Percentiles rank a stretch among this genome's conserved stretches.
phyloP scores from a whole-genome alignment of 768 basidiomycete genomes.

The Crepidotus variabilis region DNA sequence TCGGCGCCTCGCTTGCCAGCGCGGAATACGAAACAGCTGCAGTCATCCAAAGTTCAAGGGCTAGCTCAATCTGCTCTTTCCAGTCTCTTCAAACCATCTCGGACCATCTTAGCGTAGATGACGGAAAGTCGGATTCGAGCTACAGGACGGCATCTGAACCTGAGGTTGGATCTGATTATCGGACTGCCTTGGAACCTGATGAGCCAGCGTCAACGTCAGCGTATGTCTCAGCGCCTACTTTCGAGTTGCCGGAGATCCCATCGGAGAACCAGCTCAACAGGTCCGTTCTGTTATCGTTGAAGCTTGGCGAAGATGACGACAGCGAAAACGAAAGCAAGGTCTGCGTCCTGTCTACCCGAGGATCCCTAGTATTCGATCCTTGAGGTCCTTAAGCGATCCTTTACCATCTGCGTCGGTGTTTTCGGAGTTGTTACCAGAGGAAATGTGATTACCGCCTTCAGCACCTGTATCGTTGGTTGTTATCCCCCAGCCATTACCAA shows the following conservation, averaged over 20 bases:
- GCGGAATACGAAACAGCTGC: slow-evolving; percentile 44
- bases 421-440: slow-evolving; percentile 26
- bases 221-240: slow-evolving; percentile 48
- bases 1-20: slow-evolving; percentile 46
- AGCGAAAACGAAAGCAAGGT: slow-evolving; percentile 16
- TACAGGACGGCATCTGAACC: slow-evolving; percentile 15
- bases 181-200: slow-evolving; percentile 31
- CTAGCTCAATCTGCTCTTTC: slow-evolving; percentile 24
- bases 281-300: slow-evolving; percentile 33
- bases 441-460: slow-evolving; percentile 41
- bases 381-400: background rate
- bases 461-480: slow-evolving; percentile 16
- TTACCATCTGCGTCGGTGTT: slow-evolving; percentile 18
- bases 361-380: slow-evolving; percentile 26
- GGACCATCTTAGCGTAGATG: slow-evolving; percentile 31
- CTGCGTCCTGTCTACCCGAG: slow-evolving; percentile 23
- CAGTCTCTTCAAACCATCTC: slow-evolving; percentile 27
- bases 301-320: slow-evolving; percentile 15
- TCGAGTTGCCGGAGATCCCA: slow-evolving; percentile 42
- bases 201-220: slow-evolving; percentile 29
- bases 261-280: slow-evolving; percentile 32
- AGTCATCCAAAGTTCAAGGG: slow-evolving; percentile 27
- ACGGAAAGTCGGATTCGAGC: slow-evolving; percentile 34
- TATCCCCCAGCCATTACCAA: slow-evolving; percentile 9
- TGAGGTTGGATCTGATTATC: slow-evolving; percentile 34